These are phyloP conservation scores for Pinus tabuliformis DNA, from an alignment of 75 land plant genomes.

Conservation along the genomic window DNA sequence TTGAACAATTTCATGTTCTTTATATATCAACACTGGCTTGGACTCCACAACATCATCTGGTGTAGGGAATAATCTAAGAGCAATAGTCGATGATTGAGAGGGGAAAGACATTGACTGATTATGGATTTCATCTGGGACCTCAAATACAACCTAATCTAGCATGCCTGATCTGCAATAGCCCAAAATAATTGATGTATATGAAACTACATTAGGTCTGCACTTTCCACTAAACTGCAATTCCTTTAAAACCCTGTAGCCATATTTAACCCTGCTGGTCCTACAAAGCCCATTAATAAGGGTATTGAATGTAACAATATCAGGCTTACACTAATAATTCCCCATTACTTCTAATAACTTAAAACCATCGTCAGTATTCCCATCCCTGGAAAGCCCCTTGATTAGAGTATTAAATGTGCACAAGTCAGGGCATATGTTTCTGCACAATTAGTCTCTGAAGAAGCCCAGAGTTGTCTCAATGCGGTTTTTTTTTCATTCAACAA, in stretches of 20 bases:
- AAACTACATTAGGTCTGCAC: slow-evolving; percentile 15
- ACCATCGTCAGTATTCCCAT: slow-evolving; percentile 38
- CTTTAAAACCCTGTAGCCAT: slow-evolving; percentile 23
- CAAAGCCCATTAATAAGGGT: slow-evolving; percentile 58
- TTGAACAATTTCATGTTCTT: slow-evolving; percentile 33
- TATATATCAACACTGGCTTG: slow-evolving; percentile 57
- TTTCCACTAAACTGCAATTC: slow-evolving; percentile 8
- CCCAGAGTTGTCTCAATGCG: slow-evolving; percentile 38
- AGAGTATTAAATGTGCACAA: slow-evolving; percentile 43
- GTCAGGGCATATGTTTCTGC: slow-evolving; percentile 18
- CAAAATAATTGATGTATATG: slow-evolving; percentile 31
- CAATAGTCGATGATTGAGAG: slow-evolving; percentile 64
- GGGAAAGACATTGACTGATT: slow-evolving; percentile 81
- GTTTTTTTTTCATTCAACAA: too few species aligned
- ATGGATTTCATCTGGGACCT: slow-evolving; percentile 98
- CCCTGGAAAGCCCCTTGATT: slow-evolving; percentile 41
- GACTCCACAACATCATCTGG: slow-evolving; percentile 76
- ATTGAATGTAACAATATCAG: slow-evolving; percentile 52
- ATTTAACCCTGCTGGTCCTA: slow-evolving; percentile 22
- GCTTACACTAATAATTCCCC: slow-evolving; percentile 40
- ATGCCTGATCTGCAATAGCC: slow-evolving; percentile 52
- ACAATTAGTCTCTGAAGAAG: slow-evolving; percentile 7
- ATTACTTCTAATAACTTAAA: slow-evolving; percentile 42
- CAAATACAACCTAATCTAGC: slow-evolving; percentile 38
- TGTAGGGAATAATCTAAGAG: slow-evolving; percentile 83